Base-by-base conservation (phyloP, 1,284 basidiomycete species). In the Ustilago xerochloae region DNA sequence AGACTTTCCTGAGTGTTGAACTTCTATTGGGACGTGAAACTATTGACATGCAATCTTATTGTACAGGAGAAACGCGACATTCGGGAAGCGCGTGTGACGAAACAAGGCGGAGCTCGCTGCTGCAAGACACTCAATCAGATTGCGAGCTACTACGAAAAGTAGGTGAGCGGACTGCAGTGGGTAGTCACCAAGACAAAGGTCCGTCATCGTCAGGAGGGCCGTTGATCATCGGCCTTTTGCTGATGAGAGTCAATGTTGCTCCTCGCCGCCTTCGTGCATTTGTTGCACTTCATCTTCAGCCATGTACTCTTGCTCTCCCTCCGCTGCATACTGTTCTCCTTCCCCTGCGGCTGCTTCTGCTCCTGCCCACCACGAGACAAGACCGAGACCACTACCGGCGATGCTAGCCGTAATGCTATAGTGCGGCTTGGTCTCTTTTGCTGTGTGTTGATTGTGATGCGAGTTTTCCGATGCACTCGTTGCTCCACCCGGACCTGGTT, bases 311-410 rank as follows among this genome's bases (percentile, higher is more conserved):
- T 41, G 45, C 28, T 52, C 29, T 20, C 20, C 43, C 52, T 56
- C 52, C 20, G 30, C 46, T 1, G 18, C 41, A 28, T 61, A 62
- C 6, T 58, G 48, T 6, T 46, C 60, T 4, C 30, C 29, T 29
- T 56, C 58, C 2, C 22, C 58, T n/a, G 54, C 41, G 6, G 84
- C 85, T 29, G 83, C 85, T 28, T 84, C 84, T 6, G 80, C 81
- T 10, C 83, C 85, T 16, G 83, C 81, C 88, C 88, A 89, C 88
- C 88, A 89, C 7, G 85, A 86, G 6, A 87, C 81, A 9, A 87
- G 78, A 0, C 94, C 95, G 4, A 96, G 86, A 0, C 95, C 95
- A 80, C 93, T 92, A 83, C 95, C 94, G 6, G 90, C 89, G 72
- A 97, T 94, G 4, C 93, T 93, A 59, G 63, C 73, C 22, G 61